A percentile compares a stretch with the other conserved stretches of the same genome.
Conservation (phyloP, 345 rosid genomes). For the Zanthoxylum bungeanum region DNA sequence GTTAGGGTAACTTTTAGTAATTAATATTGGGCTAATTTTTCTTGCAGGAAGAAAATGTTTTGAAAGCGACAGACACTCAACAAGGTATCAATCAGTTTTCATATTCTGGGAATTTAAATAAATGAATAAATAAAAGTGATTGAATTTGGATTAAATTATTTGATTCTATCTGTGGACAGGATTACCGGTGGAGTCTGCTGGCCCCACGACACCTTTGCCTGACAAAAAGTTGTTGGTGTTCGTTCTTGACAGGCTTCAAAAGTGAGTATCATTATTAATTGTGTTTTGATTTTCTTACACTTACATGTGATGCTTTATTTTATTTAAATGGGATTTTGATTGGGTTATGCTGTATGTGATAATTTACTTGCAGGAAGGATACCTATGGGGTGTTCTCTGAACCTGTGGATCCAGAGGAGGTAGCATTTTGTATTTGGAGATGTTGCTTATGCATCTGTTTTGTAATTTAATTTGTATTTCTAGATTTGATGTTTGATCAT, state of each 20-base stretch:
- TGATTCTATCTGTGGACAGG: conserved; percentile 63
- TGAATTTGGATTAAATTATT: conserved; percentile 23
- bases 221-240: conserved; percentile 96
- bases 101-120: conserved; percentile 32
- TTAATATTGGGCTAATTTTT: conserved; percentile 29
- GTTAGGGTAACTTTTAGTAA: conserved; percentile 10
- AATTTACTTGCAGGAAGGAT: conserved; percentile 66
- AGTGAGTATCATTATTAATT: conserved; percentile 48
- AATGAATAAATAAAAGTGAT: conserved; percentile 7
- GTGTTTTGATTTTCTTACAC: conserved; percentile 19
- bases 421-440: conserved; percentile 18
- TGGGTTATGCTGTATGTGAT: conserved; percentile 5
- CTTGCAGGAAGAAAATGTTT: conserved; percentile 71
- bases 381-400: conserved; percentile 93
- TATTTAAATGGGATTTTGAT: conserved; percentile 29
- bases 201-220: conserved; percentile 97
- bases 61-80: conserved; percentile 85
- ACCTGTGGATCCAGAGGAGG: conserved; percentile 92
- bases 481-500: conserved; percentile 16
- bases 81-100: conserved; percentile 47
- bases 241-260: conserved; percentile 99
- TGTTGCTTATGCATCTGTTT: conserved; percentile 5
- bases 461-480: not conserved
- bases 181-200: conserved; percentile 74
- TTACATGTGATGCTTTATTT: no score